These are phyloP conservation scores for Cryphonectria parasitica DNA, from an alignment of 2,329 filamentous ascomycete genomes.

Conservation along the genomic window DNA sequence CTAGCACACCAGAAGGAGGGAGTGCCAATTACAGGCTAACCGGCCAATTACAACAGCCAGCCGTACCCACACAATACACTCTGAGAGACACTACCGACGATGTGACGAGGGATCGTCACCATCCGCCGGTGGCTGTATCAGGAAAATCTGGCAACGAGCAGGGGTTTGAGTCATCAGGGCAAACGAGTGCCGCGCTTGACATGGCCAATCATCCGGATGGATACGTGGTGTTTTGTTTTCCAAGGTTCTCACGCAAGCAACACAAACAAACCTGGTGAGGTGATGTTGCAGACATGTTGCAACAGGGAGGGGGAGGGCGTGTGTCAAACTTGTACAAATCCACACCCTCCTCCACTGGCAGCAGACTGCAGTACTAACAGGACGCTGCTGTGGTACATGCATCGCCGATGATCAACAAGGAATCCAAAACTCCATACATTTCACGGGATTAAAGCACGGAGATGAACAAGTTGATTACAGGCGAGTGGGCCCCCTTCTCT, in stretches of 20 bases:
- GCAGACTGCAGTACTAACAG: too few relatives aligned
- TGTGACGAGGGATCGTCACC: constrained; percentile 21
- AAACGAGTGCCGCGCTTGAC: constrained; percentile 18
- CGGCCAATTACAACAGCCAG: constrained; percentile 18
- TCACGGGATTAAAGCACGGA: constrained; percentile 19
- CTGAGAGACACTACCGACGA: constrained; percentile 4
- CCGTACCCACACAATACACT: constrained; percentile 1
- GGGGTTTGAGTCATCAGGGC: neutral
- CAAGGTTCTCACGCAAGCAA: constrained; percentile 19
- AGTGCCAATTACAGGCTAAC: constrained; percentile 4
- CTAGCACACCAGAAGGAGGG: constrained; percentile 1
- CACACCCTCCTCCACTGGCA: constrained; percentile 14
- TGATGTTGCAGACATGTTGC: constrained; percentile 13
- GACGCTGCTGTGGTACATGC: neutral
- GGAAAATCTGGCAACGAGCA: neutral
- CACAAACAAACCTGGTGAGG: constrained; percentile 7
- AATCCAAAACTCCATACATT: constrained; percentile 22
- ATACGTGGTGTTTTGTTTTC: neutral
- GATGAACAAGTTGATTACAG: constrained; percentile 4
- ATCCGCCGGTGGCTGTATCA: constrained; percentile 15
- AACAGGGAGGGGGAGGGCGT: constrained; percentile 11
- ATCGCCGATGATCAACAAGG: constrained; percentile 8
- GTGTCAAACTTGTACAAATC: neutral
- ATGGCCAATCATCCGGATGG: constrained; percentile 22
- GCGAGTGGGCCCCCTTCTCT: constrained; percentile 13